phyloP scores from a whole-genome alignment of 2,329 filamentous ascomycete genomes.

The Fusarium hainanense region DNA sequence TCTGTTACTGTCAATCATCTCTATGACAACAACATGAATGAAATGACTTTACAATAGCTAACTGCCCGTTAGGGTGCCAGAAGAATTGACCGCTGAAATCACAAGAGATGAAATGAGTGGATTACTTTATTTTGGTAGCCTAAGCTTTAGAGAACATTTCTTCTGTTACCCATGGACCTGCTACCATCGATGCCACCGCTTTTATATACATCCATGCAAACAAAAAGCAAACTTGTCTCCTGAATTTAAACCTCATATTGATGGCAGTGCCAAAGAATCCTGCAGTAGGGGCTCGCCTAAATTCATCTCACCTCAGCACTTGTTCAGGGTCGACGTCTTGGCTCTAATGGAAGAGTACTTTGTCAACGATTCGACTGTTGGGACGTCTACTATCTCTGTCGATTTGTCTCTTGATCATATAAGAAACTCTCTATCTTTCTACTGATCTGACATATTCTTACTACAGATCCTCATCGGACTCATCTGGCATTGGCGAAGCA shows the following conservation, averaged over 20 bases:
- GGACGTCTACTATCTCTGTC: not conserved
- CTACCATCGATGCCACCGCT: not conserved
- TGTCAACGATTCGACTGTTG: not conserved
- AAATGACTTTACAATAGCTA: not conserved
- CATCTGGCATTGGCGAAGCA: not conserved
- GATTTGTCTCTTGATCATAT: not conserved
- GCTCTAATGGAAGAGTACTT: not conserved
- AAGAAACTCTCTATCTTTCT: not conserved
- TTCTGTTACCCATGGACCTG: no score
- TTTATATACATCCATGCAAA: not conserved
- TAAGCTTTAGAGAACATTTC: no score
- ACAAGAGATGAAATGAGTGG: no score
- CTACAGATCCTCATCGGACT: not conserved
- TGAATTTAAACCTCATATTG: not conserved
- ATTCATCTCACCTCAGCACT: conserved; percentile 24
- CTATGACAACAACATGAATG: not conserved
- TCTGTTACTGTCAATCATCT: conserved; percentile 3
- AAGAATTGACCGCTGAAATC: no score
- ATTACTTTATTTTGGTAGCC: no score
- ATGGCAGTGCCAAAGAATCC: not conserved
- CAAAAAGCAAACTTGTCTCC: not conserved
- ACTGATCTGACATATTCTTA: not conserved
- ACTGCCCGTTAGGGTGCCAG: no score
- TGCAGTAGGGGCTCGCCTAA: not conserved
- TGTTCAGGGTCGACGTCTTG: not conserved